Percentiles rank a stretch among this genome's conserved stretches.
These are phyloP conservation scores for Blastocystis sp. DNA, from an alignment of 352 stramenopile species.

Conservation along the genomic window DNA sequence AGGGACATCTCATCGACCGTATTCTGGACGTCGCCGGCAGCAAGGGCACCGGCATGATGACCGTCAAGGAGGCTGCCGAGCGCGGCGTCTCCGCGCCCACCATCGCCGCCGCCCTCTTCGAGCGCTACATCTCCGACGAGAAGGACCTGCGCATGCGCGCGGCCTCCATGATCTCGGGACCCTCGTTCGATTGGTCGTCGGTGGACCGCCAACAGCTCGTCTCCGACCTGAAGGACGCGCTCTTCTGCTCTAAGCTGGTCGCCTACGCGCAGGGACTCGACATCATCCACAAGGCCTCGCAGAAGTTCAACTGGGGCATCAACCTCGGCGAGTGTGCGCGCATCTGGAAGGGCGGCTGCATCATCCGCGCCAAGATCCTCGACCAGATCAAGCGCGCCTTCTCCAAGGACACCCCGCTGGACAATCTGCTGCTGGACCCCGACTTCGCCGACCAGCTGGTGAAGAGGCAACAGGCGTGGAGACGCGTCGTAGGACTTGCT, in stretches of 20 bases:
- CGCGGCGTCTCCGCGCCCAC: conserved; percentile 84
- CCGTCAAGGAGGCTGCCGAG: conserved; percentile 75
- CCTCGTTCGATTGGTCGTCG: conserved; percentile 51
- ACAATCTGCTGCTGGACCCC: conserved; percentile 90
- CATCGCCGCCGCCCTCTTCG: conserved; percentile 89
- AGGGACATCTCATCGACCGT: conserved; percentile 79
- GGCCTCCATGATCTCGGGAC: not conserved
- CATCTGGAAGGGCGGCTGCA: conserved; percentile 98
- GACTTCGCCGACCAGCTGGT: conserved; percentile 88
- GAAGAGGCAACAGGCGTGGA: conserved; percentile 82
- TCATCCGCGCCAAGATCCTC: conserved; percentile 91
- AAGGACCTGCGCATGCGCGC: conserved; percentile 81
- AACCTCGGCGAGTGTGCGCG: conserved; percentile 85
- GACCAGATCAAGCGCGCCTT: conserved; percentile 91
- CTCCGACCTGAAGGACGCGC: conserved; percentile 82
- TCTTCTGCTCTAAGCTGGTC: conserved; percentile 96
- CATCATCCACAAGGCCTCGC: conserved; percentile 81
- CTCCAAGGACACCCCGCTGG: conserved; percentile 75
- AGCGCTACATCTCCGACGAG: conserved; percentile 82
- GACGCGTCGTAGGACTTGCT: conserved; percentile 85
- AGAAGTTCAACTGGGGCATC: conserved; percentile 88
- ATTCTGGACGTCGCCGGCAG: conserved; percentile 96
- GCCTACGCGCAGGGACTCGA: conserved; percentile 87
- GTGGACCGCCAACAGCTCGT: conserved; percentile 85
- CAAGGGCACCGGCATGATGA: conserved; percentile 76